phyloP scores from a whole-genome alignment of 2,329 filamentous ascomycete genomes.

The Stachybotrys chartarum region DNA sequence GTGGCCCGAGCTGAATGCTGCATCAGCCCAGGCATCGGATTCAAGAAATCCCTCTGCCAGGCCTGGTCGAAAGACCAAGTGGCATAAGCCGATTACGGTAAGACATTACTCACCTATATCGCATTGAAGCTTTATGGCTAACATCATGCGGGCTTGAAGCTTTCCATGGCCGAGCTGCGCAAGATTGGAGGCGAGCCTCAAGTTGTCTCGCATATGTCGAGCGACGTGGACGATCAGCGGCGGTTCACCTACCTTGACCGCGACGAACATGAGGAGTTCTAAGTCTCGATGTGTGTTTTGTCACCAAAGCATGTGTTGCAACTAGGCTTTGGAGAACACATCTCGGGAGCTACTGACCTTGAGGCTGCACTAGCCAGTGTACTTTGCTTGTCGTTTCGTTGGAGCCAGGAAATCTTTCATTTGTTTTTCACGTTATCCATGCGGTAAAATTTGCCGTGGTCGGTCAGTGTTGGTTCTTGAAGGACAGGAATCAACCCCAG shows the following conservation, averaged over 20 bases:
- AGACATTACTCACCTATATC: background rate
- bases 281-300: background rate
- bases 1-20: slow-evolving; percentile 7
- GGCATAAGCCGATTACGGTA: slow-evolving; percentile 15
- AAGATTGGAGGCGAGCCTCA: slow-evolving; percentile 2
- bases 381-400: no score
- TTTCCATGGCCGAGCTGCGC: background rate
- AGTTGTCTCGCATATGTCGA: slow-evolving; percentile 2
- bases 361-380: no score
- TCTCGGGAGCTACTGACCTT: no score
- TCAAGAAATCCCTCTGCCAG: background rate
- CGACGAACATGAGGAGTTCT: slow-evolving; percentile 3
- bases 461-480: no score
- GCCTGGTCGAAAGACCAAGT: slow-evolving; percentile 9
- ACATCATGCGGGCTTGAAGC: background rate
- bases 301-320: no score
- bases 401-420: no score
- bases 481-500: no score
- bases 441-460: no score
- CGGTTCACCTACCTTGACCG: slow-evolving; percentile 13
- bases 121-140: background rate
- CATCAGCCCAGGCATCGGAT: background rate
- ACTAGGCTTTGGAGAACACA: no score
- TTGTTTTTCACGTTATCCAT: no score
- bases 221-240: slow-evolving; percentile 8